Conservation (phyloP, 768 basidiomycete species). For the Psilocybe subaeruginosa region DNA sequence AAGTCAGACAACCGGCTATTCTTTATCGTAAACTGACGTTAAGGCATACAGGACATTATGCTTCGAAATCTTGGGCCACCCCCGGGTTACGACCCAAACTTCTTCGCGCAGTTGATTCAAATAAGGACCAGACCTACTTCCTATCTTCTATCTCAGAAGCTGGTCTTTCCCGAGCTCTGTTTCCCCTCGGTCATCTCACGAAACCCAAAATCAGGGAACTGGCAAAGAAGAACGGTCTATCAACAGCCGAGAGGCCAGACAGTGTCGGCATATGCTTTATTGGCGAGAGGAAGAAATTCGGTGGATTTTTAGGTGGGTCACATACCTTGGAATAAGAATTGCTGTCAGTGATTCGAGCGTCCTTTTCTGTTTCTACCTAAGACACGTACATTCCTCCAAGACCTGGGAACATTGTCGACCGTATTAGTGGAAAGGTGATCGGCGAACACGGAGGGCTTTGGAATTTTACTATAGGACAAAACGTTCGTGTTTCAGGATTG, state of each 20-base stretch:
- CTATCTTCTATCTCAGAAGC: slow-evolving; percentile 75
- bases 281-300: slow-evolving; percentile 76
- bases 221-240: slow-evolving; percentile 62
- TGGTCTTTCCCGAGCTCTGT: slow-evolving; percentile 69
- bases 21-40: neutral
- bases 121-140: slow-evolving; percentile 94
- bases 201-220: slow-evolving; percentile 78
- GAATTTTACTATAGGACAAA: slow-evolving; percentile 86
- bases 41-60: slow-evolving; percentile 77
- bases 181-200: slow-evolving; percentile 69
- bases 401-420: slow-evolving; percentile 70
- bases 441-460: slow-evolving; percentile 78
- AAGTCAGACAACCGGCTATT: neutral
- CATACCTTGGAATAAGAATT: neutral
- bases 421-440: slow-evolving; percentile 53
- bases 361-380: no score
- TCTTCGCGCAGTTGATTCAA: slow-evolving; percentile 53
- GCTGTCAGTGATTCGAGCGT: no score
- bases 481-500: slow-evolving; percentile 67
- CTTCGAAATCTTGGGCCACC: slow-evolving; percentile 60
- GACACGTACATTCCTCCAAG: slow-evolving; percentile 76
- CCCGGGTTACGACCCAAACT: slow-evolving; percentile 48
- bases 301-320: slow-evolving; percentile 68
- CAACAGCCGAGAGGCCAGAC: slow-evolving; percentile 77
- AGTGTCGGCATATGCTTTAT: slow-evolving; percentile 97